phyloP scores from a whole-genome alignment of 2,329 filamentous ascomycete genomes.

The Ophiostoma angusticollis region DNA sequence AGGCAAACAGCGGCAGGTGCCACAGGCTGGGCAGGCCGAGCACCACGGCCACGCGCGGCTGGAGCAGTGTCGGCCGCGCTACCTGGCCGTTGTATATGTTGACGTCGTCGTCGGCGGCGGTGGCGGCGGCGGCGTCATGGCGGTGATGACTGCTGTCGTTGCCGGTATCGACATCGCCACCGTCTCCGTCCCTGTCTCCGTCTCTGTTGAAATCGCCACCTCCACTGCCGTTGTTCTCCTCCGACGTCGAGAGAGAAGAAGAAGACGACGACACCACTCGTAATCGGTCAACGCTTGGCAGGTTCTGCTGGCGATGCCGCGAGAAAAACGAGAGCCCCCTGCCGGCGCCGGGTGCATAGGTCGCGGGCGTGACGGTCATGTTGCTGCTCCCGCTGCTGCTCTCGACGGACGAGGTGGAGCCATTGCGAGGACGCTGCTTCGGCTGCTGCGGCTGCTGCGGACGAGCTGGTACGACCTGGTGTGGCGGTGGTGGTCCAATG shows the following conservation, averaged over 20 bases:
- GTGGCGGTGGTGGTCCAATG: background rate
- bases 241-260: background rate
- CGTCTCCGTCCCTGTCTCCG: background rate
- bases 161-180: background rate
- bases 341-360: too few species aligned
- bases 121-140: too few species aligned
- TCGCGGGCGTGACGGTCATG: too few species aligned
- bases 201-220: too few species aligned
- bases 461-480: background rate
- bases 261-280: too few species aligned
- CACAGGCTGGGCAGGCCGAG: constrained; percentile 60
- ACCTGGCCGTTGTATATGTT: constrained; percentile 7
- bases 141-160: constrained; percentile 1
- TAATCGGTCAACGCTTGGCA: too few species aligned
- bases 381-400: background rate
- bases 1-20: constrained; percentile 60
- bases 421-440: too few species aligned
- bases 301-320: too few species aligned
- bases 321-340: too few species aligned
- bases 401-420: too few species aligned
- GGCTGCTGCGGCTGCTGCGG: background rate
- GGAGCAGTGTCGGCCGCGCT: constrained; percentile 37
- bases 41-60: constrained; percentile 66
- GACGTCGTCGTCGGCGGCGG: constrained; percentile 4
- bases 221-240: too few species aligned